Conservation (phyloP, 371 early-diverging fungal species). For the Funneliformis caledonium region DNA sequence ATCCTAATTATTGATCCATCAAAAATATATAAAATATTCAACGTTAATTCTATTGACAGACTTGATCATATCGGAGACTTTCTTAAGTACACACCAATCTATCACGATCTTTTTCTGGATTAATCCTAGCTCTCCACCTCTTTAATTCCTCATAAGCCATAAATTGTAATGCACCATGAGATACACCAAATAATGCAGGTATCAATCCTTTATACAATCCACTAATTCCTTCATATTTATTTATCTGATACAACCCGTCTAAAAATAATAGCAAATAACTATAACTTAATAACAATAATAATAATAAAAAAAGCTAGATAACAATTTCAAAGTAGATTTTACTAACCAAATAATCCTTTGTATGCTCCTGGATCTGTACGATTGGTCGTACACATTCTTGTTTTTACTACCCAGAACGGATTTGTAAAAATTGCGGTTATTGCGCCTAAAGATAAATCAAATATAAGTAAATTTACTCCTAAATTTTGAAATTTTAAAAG, state of each 20-base stretch:
- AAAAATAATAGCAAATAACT: too few relatives aligned
- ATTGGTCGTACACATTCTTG: conserved; percentile 86
- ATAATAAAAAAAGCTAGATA: background rate
- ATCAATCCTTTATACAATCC: conserved; percentile 89
- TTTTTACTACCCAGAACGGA: conserved; percentile 95
- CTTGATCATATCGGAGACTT: too few relatives aligned
- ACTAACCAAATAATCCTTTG: conserved; percentile 63
- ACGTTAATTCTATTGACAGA: too few relatives aligned
- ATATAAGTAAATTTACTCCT: conserved; percentile 3
- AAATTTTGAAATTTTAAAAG: background rate
- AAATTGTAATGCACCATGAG: conserved; percentile 96
- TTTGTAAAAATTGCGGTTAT: conserved; percentile 85
- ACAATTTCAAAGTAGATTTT: background rate
- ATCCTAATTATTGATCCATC: too few relatives aligned
- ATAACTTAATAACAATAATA: background rate
- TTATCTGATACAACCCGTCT: conserved; percentile 71
- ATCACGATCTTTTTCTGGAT: conserved; percentile 45
- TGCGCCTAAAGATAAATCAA: conserved; percentile 71
- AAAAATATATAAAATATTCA: conserved; percentile 5
- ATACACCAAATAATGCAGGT: conserved; percentile 88
- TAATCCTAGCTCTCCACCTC: conserved; percentile 60
- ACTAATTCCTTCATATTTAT: conserved; percentile 76
- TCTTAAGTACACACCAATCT: conserved; percentile 25
- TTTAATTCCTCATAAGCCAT: conserved; percentile 97
- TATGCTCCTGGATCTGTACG: conserved; percentile 72